These are phyloP conservation scores for Butyriboletus loyo DNA, from an alignment of 768 basidiomycete species.

Conservation along the genomic window DNA sequence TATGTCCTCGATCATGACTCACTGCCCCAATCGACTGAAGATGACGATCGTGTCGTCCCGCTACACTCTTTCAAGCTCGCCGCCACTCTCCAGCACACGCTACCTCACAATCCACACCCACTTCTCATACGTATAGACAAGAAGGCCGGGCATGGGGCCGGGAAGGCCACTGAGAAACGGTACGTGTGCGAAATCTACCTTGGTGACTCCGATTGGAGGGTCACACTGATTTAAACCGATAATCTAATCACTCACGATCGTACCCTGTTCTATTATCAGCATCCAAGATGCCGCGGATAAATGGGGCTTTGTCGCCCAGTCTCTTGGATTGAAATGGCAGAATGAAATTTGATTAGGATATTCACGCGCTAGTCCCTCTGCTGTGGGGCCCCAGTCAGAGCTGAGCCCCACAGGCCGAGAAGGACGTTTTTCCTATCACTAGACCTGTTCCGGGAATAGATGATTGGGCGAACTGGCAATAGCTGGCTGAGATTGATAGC, in stretches of 20 bases:
- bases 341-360: constrained; percentile 11
- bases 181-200: constrained; percentile 18
- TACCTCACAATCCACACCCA: constrained; percentile 66
- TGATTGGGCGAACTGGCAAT: neutral
- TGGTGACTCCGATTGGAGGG: neutral
- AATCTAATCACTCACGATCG: constrained; percentile 10
- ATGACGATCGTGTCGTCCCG: constrained; percentile 85
- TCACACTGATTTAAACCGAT: constrained; percentile 1
- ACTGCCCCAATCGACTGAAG: constrained; percentile 33
- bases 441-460: neutral
- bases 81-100: constrained; percentile 68
- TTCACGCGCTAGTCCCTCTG: neutral
- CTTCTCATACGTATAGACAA: constrained; percentile 74
- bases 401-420: neutral
- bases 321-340: constrained; percentile 48
- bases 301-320: constrained; percentile 72
- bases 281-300: constrained; percentile 77
- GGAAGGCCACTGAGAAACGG: constrained; percentile 74
- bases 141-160: constrained; percentile 79
- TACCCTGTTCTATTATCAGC: constrained; percentile 34
- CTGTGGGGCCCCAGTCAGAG: neutral
- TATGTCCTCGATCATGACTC: neutral
- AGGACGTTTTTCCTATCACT: neutral
- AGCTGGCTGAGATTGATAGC: neutral
- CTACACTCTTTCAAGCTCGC: constrained; percentile 83